Evolutionary conservation across 1,139 yeast genomes (phyloP).

Genomic region (Dujonia santamariae): DNA sequence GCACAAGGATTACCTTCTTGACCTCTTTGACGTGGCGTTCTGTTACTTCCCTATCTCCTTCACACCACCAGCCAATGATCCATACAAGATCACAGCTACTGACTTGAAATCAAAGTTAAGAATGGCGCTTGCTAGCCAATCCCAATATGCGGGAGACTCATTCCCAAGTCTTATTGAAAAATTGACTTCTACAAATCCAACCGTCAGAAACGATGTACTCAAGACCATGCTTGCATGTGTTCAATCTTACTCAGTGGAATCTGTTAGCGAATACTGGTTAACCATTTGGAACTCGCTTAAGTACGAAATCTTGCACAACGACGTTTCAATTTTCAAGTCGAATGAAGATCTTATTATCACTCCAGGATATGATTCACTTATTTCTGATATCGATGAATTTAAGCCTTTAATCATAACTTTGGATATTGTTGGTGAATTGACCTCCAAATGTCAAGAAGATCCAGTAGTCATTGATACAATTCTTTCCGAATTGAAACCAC

Average conservation of each 20-base stretch:
- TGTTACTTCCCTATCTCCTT: conserved; percentile 97
- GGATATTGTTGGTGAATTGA: conserved; percentile 42
- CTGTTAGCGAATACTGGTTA: conserved; percentile 59
- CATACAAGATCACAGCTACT: conserved; percentile 74
- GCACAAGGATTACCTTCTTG: conserved; percentile 36
- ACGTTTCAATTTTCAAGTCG: conserved; percentile 36
- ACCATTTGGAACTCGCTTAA: conserved; percentile 86
- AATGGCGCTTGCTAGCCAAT: conserved; percentile 60
- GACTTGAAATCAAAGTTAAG: conserved; percentile 64
- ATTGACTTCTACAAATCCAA: conserved; percentile 75
- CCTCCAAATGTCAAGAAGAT: conserved; percentile 26
- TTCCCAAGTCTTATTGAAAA: conserved; percentile 81
- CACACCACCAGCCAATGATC: conserved; percentile 89
- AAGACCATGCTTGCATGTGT: conserved; percentile 60
- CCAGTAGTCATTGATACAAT: conserved; percentile 38
- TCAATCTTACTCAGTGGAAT: conserved; percentile 43
- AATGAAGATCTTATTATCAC: conserved; percentile 26
- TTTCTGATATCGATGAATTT: conserved; percentile 38
- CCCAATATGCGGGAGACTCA: conserved; percentile 66
- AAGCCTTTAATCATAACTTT: conserved; percentile 48
- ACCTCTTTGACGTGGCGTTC: conserved; percentile 81
- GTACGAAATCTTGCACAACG: conserved; percentile 79
- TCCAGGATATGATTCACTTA: conserved; percentile 19
- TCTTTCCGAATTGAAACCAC: conserved; percentile 55
- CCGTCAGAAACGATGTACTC: conserved; percentile 75